These are phyloP conservation scores for Aspergillus kassunensis DNA, from an alignment of 495 filamentous ascomycete species.

Conservation along the genomic window DNA sequence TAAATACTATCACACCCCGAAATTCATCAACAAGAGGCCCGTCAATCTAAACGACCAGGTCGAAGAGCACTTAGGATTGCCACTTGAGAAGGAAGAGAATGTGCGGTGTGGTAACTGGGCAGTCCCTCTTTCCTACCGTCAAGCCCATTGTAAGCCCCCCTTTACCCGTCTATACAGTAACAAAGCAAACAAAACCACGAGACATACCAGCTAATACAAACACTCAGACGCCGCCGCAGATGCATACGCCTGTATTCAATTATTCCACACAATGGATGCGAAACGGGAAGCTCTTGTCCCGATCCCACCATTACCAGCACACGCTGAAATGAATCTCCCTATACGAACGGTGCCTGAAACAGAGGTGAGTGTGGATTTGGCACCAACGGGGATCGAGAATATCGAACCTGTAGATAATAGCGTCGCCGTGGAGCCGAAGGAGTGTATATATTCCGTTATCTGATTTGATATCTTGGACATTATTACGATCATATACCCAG, in stretches of 20 bases:
- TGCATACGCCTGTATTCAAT: conserved; percentile 72
- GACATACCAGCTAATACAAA: not conserved
- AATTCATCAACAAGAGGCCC: conserved; percentile 58
- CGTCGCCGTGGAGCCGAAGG: not conserved
- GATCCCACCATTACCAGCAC: conserved; percentile 61
- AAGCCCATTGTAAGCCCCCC: conserved; percentile 64
- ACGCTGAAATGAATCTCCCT: conserved; percentile 61
- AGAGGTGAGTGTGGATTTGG: not conserved
- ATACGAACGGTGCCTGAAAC: conserved; percentile 48
- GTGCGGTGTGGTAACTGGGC: conserved; percentile 74
- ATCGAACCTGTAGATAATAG: conserved; percentile 11
- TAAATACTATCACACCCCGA: conserved; percentile 50
- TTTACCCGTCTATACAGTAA: no score
- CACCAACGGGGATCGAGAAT: conserved; percentile 10
- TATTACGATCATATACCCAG: not conserved
- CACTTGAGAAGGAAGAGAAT: conserved; percentile 64
- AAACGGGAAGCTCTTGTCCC: conserved; percentile 62
- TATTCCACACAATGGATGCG: conserved; percentile 65
- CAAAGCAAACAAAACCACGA: not conserved
- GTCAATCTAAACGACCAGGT: conserved; percentile 66
- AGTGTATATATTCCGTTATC: not conserved
- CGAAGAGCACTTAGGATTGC: conserved; percentile 67
- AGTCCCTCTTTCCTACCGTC: conserved; percentile 51
- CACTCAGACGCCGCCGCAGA: conserved; percentile 73
- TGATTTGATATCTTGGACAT: no score